Conservation (phyloP, 2,329 filamentous ascomycete genomes). For the Penicillium sp. region DNA sequence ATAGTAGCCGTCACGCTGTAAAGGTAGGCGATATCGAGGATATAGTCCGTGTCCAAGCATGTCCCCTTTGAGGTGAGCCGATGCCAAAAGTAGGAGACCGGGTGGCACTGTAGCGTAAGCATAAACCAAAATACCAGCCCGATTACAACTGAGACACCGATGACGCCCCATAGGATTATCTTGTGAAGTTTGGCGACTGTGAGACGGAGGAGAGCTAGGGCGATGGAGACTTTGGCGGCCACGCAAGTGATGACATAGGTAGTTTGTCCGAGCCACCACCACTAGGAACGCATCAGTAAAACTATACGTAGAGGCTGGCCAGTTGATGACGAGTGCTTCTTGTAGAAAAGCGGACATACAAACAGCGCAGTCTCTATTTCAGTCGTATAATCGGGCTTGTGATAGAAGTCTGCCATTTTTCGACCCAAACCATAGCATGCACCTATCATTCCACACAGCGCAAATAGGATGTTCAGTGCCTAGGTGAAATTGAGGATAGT, state of each 20-base stretch:
- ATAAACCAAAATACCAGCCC: constrained; percentile 57
- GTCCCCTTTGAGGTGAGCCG: constrained; percentile 22
- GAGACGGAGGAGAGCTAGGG: constrained; percentile 59
- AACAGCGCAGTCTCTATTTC: constrained; percentile 39
- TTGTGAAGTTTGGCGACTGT: constrained; percentile 53
- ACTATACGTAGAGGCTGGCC: background rate
- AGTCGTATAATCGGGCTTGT: constrained; percentile 1
- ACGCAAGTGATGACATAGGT: constrained; percentile 57
- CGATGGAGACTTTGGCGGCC: constrained; percentile 58
- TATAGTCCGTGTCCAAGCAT: constrained; percentile 22
- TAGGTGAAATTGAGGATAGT: constrained; percentile 16
- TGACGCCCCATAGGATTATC: constrained; percentile 53
- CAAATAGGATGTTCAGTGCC: constrained; percentile 41
- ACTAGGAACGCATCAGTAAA: constrained; percentile 29
- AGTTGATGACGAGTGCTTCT: background rate
- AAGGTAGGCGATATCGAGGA: constrained; percentile 52
- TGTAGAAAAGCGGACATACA: constrained; percentile 29
- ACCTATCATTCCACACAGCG: constrained; percentile 41
- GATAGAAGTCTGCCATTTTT: constrained; percentile 22
- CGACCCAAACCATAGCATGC: constrained; percentile 40
- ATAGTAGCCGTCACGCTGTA: constrained; percentile 55
- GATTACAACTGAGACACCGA: constrained; percentile 51
- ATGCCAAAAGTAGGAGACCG: constrained; percentile 58
- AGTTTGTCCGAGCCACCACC: constrained; percentile 63
- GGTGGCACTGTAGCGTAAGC: constrained; percentile 59